A percentile compares a stretch with the other conserved stretches of the same genome.
These are phyloP conservation scores for Vicia villosa DNA, from an alignment of 306 rosid genomes.

Conservation along the genomic window DNA sequence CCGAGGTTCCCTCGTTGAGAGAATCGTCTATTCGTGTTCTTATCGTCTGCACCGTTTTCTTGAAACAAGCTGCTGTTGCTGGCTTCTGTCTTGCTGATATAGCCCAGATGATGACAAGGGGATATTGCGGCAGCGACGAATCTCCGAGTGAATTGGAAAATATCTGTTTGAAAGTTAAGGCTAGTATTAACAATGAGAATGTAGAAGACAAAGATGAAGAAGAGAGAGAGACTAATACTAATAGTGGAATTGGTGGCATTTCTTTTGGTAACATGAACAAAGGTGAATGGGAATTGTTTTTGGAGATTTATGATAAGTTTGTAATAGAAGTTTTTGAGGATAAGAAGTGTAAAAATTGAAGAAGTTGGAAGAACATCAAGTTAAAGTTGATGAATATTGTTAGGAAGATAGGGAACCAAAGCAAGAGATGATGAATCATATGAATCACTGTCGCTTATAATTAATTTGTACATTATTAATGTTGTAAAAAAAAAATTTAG, in stretches of 20 bases:
- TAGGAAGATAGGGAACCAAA: constrained; percentile 21
- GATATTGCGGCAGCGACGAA: constrained; percentile 54
- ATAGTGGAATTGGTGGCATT: constrained; percentile 46
- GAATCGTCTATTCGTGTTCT: constrained; percentile 81
- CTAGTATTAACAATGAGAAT: constrained; percentile 32
- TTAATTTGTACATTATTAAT: constrained; percentile 46
- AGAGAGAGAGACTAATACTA: constrained; percentile 24
- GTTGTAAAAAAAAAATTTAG: constrained; percentile 26
- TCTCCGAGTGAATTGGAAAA: constrained; percentile 57
- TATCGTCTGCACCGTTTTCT: constrained; percentile 74
- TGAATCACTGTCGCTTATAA: constrained; percentile 36
- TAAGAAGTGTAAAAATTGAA: constrained; percentile 47
- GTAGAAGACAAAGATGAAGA: constrained; percentile 26
- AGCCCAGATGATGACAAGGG: constrained; percentile 82
- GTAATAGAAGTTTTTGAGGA: constrained; percentile 50
- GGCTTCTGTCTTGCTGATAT: constrained; percentile 80
- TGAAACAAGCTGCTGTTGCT: constrained; percentile 65
- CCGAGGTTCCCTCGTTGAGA: constrained; percentile 60
- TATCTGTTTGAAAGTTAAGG: constrained; percentile 60
- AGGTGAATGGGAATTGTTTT: constrained; percentile 67
- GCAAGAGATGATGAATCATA: constrained; percentile 27
- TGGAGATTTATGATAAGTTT: constrained; percentile 59
- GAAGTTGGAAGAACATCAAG: constrained; percentile 53
- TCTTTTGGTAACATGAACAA: constrained; percentile 67
- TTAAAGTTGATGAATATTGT: constrained; percentile 46